A percentile compares a stretch with the other conserved stretches of the same genome.
These are phyloP conservation scores for Gonium pectorale DNA, from an alignment of 139 green algal genomes.

Conservation along the genomic window DNA sequence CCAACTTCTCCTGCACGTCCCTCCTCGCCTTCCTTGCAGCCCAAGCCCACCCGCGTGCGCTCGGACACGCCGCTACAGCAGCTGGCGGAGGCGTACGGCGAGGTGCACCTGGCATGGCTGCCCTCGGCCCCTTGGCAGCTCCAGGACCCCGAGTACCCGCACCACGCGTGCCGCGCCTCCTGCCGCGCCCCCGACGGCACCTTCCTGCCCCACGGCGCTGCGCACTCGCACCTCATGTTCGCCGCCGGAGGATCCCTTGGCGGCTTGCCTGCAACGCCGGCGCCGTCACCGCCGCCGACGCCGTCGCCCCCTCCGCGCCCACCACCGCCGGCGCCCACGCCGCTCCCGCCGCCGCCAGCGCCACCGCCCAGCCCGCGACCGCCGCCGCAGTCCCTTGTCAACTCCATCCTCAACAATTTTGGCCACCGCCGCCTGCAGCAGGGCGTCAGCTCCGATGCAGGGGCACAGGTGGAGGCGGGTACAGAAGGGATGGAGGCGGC, in stretches of 20 bases:
- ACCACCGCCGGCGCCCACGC: not conserved
- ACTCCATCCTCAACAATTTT: not conserved
- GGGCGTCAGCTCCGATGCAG: not conserved
- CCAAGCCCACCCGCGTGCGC: not conserved
- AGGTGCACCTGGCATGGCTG: slow-evolving; percentile 8
- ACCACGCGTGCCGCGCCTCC: not conserved
- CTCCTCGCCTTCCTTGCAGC: not conserved
- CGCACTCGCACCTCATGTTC: slow-evolving; percentile 22
- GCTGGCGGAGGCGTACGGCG: slow-evolving; percentile 6
- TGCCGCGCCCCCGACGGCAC: slow-evolving; percentile 6
- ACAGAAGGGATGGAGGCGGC: too few relatives aligned
- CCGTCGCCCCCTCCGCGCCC: not conserved
- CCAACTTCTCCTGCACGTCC: not conserved
- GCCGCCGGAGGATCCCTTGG: not conserved
- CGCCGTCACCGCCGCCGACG: not conserved
- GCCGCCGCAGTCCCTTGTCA: too few relatives aligned
- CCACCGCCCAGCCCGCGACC: too few relatives aligned
- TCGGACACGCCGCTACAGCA: not conserved
- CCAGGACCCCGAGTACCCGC: not conserved
- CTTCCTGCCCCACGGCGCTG: slow-evolving; percentile 10
- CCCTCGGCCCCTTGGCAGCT: not conserved
- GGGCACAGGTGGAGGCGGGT: too few relatives aligned
- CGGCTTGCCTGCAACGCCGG: not conserved
- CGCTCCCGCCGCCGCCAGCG: too few relatives aligned
- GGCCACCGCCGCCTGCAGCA: not conserved